Base-by-base conservation (phyloP, 257 asterid genomes). In the Nicotiana sylvestris region DNA sequence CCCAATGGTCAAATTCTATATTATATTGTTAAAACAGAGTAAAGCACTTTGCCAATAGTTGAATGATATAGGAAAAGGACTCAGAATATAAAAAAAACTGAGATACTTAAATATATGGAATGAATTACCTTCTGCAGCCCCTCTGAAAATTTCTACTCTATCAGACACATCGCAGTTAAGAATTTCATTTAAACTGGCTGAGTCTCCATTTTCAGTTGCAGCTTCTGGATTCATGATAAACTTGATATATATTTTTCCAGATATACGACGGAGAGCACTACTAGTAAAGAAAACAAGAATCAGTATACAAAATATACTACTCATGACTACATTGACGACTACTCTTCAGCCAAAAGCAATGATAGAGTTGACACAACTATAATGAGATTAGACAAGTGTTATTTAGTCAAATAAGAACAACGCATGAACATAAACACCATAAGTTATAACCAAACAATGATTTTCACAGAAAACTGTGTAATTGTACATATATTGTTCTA, bases 201-300 rank as follows among this genome's bases (percentile, higher is more conserved):
- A 80, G 32, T 87, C 92, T 33, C 86, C 88, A 55, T 87, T 89
- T 89, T 86, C 94, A 84, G 83, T 84, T 49, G 57, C 87, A 69
- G 90, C 85, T 83, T 86, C 89, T 81, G 87, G 85, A 87, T 92
- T 91, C 99, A 94, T 95, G 82, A 86, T 66, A 68, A 82, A 84
- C 82, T 85, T 81, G 85, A 51, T 21, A 81, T 81, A 77, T 67
- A 69, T 82, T 33, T 67, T 82, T 33, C 84, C 69, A 80, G 84
- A 83, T 67, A 82, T 85, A 85, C 49, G 32, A 21, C 21, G 30
- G 61, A 70, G 82, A 64, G 81, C 82, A 58, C 89, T 85, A 90
- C 82, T 85, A 76, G 78, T 35, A 77, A 66, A 56, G 68, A 70
- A 57, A 66, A 76, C 82, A 86, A 79, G 77, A 27, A 81, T 65